These are phyloP conservation scores for Nakaseomyces kungkrabaensis DNA, from an alignment of 1,139 yeast genomes.

Conservation along the genomic window DNA sequence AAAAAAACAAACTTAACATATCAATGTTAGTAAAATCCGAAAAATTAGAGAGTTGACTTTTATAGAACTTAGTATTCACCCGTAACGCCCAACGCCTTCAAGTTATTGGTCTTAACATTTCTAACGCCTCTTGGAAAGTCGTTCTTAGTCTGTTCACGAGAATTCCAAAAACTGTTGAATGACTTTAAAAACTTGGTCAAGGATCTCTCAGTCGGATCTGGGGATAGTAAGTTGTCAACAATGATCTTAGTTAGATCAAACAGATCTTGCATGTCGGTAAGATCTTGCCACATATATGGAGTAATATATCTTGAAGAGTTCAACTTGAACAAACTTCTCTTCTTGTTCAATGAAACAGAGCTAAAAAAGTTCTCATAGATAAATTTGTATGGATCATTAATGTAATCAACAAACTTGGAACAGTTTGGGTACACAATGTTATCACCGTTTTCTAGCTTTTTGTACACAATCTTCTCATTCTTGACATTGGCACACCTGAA, in stretches of 20 bases:
- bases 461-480: constrained; percentile 13
- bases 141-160: not conserved
- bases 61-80: not conserved
- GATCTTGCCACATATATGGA: constrained; percentile 13
- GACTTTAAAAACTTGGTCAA: constrained; percentile 9
- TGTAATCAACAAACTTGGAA: constrained; percentile 18
- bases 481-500: constrained; percentile 45
- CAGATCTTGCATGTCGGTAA: constrained; percentile 10
- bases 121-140: not conserved
- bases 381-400: constrained; percentile 17
- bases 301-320: constrained; percentile 1
- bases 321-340: not conserved
- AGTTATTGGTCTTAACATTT: not conserved
- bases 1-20: not conserved
- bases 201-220: constrained; percentile 14
- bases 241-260: constrained; percentile 13
- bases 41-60: too few relatives aligned
- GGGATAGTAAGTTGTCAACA: constrained; percentile 12
- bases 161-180: constrained; percentile 1
- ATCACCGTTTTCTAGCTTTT: not conserved
- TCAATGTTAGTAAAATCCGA: not conserved
- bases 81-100: not conserved
- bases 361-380: constrained; percentile 16
- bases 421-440: constrained; percentile 5
- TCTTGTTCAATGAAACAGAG: not conserved